Conservation (phyloP, 202 grass and related monocot species). For the Carex sylvatica region DNA sequence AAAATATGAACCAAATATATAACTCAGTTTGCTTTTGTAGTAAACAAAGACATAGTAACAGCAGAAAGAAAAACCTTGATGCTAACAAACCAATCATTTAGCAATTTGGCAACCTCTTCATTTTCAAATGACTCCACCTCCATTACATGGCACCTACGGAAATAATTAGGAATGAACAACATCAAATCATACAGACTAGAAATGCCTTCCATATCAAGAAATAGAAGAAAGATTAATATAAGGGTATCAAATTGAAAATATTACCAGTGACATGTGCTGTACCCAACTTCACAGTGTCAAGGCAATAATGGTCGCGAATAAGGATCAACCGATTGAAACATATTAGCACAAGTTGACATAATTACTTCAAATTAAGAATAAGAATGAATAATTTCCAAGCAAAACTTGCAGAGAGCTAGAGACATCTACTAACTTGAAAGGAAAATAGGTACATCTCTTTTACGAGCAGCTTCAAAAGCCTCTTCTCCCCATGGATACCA, state of each 20-base stretch:
- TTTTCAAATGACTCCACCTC: constrained; percentile 93
- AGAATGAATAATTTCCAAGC: neutral
- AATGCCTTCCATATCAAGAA: neutral
- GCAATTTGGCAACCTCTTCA: constrained; percentile 72
- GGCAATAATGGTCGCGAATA: neutral
- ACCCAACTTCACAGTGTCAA: constrained; percentile 62
- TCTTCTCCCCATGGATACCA: constrained; percentile 97
- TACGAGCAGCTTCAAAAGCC: constrained; percentile 86
- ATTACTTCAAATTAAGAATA: neutral
- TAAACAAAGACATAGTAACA: neutral
- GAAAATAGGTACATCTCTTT: constrained; percentile 76
- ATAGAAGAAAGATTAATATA: neutral
- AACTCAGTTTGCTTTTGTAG: neutral
- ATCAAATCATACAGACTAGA: neutral
- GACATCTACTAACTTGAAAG: constrained; percentile 57
- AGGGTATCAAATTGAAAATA: neutral
- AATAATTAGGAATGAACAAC: constrained; percentile 18
- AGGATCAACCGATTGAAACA: neutral
- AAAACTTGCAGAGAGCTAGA: neutral
- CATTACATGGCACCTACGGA: constrained; percentile 87
- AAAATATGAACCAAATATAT: neutral
- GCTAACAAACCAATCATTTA: constrained; percentile 96
- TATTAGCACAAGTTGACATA: neutral
- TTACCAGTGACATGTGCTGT: constrained; percentile 97
- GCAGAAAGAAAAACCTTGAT: constrained; percentile 58